These are phyloP conservation scores for Beauveria rudraprayagi DNA, from an alignment of 2,329 filamentous ascomycete genomes.

Conservation along the genomic window DNA sequence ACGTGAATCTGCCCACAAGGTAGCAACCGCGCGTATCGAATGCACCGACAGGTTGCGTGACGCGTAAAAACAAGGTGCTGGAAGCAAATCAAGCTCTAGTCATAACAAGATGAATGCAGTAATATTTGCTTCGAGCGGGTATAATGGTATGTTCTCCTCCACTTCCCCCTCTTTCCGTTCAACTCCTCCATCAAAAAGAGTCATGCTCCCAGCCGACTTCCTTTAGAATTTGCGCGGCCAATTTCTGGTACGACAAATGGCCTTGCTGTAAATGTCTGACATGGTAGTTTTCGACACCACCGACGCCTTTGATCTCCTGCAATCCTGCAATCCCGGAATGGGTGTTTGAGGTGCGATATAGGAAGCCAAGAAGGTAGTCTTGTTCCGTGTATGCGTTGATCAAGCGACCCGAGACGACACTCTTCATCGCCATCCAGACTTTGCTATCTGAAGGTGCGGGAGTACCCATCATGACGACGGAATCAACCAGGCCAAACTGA, in stretches of 20 bases:
- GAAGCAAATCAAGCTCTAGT: slow-evolving; percentile 9
- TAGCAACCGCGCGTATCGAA: background rate
- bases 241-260: slow-evolving; percentile 62
- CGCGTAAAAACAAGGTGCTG: background rate
- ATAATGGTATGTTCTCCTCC: background rate
- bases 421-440: slow-evolving; percentile 71
- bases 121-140: slow-evolving; percentile 10
- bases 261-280: slow-evolving; percentile 58
- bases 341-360: slow-evolving; percentile 75
- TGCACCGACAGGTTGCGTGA: background rate
- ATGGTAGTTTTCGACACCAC: slow-evolving; percentile 59
- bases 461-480: slow-evolving; percentile 74
- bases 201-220: slow-evolving; percentile 64
- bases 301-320: slow-evolving; percentile 61
- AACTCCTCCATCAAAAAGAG: slow-evolving; percentile 21
- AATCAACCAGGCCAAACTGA: slow-evolving; percentile 80
- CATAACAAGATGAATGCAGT: slow-evolving; percentile 7
- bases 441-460: slow-evolving; percentile 65
- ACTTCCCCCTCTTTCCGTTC: background rate
- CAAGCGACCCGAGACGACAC: slow-evolving; percentile 73
- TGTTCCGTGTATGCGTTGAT: slow-evolving; percentile 85
- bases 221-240: slow-evolving; percentile 58
- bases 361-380: slow-evolving; percentile 80
- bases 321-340: slow-evolving; percentile 80
- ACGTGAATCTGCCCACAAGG: background rate